These are phyloP conservation scores for Gossypium lobatum DNA, from an alignment of 441 rosid genomes.

Conservation along the genomic window DNA sequence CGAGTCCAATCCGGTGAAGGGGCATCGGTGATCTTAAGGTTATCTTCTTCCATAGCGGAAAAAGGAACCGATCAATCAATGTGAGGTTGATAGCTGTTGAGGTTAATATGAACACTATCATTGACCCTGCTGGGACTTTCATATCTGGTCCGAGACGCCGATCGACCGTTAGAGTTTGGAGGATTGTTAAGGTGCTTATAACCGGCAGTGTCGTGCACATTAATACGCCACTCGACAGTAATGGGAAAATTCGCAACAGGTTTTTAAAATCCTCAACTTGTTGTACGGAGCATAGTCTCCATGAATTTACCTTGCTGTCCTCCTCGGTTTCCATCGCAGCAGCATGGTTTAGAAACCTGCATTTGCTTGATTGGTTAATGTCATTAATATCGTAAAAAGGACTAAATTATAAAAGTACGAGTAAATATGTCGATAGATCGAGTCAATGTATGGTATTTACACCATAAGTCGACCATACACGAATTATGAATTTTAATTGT, in stretches of 20 bases:
- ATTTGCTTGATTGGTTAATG: not conserved
- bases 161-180: slow-evolving; percentile 46
- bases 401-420: too few species aligned
- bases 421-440: too few species aligned
- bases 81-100: slow-evolving; percentile 34
- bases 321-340: slow-evolving; percentile 35
- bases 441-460: too few species aligned
- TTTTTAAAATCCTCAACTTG: slow-evolving; percentile 58
- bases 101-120: slow-evolving; percentile 32
- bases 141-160: slow-evolving; percentile 31
- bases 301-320: slow-evolving; percentile 23
- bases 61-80: slow-evolving; percentile 34
- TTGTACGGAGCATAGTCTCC: slow-evolving; percentile 48
- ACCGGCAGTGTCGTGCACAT: slow-evolving; percentile 32
- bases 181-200: slow-evolving; percentile 32
- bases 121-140: slow-evolving; percentile 50
- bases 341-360: slow-evolving; percentile 54
- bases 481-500: too few species aligned
- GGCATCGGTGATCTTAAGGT: slow-evolving; percentile 25
- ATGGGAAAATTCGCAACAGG: slow-evolving; percentile 40
- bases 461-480: too few species aligned
- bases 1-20: slow-evolving; percentile 43
- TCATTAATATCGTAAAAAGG: not conserved
- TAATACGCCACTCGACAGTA: slow-evolving; percentile 33
- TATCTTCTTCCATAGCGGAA: slow-evolving; percentile 35